Base-by-base conservation (phyloP, 2,329 filamentous ascomycete species). In the Botrytis pseudocinerea region DNA sequence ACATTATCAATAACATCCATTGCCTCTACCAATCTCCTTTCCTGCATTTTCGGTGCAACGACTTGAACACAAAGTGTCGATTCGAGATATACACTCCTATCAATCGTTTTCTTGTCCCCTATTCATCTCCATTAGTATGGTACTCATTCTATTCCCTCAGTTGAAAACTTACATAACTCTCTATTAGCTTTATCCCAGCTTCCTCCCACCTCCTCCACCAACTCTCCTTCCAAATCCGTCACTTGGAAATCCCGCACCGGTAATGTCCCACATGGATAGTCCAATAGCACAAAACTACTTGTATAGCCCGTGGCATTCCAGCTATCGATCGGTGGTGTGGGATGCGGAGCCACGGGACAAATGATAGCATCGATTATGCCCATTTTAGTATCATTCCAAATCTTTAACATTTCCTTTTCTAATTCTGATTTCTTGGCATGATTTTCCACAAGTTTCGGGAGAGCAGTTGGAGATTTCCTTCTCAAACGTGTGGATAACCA, bases 321-420 rank as follows among this genome's bases (percentile, higher is more conserved):
- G 14, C 51, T 57, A 32, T 57, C n/a, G 28, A 57, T 28, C n/a
- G n/a, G 51, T 32, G 51, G 51, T 18, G 51, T 57, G 28, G 51
- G 51, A 57, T 57, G 51, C 51, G 51, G 51, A 57, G 51, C 51
- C n/a, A 57, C 51, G 16, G 51, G 51, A 57, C 51, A 57, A 57
- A 57, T 57, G n/a, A 57, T 57, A 28, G 51, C 51, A 28, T 57
- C 51, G n/a, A 57, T 28, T 28, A 6, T 57, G 32, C 51, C 51
- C n/a, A 28, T 28, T 14, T 32, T 57, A 28, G n/a, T 16, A 57
- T 28, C n/a, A 32, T 28, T 18, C 51, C 51, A 57, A 7, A 57
- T 32, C 14, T 57, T 18, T 7, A 57, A 9, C 51, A 57, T 57
- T 28, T 57, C 51, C n/a, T 14, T 57, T 57, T 28, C 14, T 18